phyloP scores from a whole-genome alignment of 1,284 basidiomycete species.

The Cerioporus squamosus region DNA sequence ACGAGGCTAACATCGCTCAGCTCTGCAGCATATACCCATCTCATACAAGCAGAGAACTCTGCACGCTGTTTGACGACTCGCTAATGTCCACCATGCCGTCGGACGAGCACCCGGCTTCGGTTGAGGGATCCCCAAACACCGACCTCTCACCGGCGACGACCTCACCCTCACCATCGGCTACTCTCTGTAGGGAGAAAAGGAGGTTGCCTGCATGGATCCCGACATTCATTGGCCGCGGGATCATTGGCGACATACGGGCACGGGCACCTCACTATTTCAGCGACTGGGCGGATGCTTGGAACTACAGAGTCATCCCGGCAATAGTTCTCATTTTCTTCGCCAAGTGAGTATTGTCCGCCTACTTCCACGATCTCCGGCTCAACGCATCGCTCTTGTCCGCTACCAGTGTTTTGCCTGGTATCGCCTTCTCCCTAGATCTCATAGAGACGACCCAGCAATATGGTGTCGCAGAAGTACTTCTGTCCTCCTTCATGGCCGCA shows the following conservation, averaged over 20 bases:
- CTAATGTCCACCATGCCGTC: neutral
- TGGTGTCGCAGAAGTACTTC: constrained; percentile 86
- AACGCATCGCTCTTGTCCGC: neutral
- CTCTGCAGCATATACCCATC: neutral
- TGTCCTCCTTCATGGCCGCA: constrained; percentile 87
- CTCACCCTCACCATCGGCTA: constrained; percentile 30
- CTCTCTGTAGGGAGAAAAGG: constrained; percentile 14
- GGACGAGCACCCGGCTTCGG: neutral
- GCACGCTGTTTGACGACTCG: neutral
- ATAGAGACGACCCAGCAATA: constrained; percentile 92
- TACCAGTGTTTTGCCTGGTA: constrained; percentile 79
- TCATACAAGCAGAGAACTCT: neutral
- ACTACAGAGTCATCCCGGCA: constrained; percentile 81
- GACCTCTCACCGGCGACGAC: constrained; percentile 4
- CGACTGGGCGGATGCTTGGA: constrained; percentile 91
- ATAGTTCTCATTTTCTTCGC: constrained; percentile 81
- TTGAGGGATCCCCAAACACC: neutral
- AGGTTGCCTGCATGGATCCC: constrained; percentile 15
- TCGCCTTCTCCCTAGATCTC: constrained; percentile 92
- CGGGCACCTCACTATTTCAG: constrained; percentile 82
- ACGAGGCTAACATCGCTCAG: neutral
- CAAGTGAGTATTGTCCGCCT: constrained; percentile 54
- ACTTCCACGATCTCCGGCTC: neutral
- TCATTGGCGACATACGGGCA: constrained; percentile 76
- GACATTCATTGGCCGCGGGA: constrained; percentile 65